phyloP scores from a whole-genome alignment of 2,329 filamentous ascomycete genomes.

The Fusarium circinatum region DNA sequence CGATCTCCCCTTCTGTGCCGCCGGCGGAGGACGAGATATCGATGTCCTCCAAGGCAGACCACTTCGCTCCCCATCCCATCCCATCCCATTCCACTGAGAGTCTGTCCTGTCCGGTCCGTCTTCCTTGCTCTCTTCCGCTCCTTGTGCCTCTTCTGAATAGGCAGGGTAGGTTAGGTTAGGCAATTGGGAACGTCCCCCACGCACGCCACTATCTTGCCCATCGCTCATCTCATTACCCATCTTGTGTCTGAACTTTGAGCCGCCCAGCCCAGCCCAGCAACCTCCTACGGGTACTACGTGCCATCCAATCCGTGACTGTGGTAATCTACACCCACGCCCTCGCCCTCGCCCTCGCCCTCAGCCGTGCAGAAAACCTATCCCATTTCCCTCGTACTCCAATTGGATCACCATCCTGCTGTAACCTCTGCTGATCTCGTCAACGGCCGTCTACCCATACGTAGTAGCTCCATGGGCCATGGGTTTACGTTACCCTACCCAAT shows the following conservation, averaged over 20 bases:
- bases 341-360: constrained; percentile 38
- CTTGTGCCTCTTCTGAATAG: constrained; percentile 23
- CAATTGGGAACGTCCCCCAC: constrained; percentile 31
- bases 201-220: constrained; percentile 40
- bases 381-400: constrained; percentile 11
- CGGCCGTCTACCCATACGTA: constrained; percentile 26
- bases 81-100: constrained; percentile 1
- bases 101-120: constrained; percentile 27
- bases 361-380: constrained; percentile 5
- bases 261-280: constrained; percentile 5
- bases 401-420: constrained; percentile 20
- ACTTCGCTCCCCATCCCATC: constrained; percentile 27
- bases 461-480: constrained; percentile 29
- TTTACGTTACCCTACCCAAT: constrained; percentile 19
- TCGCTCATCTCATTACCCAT: constrained; percentile 22
- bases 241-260: constrained; percentile 30
- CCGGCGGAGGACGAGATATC: constrained; percentile 2
- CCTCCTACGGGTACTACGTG: background rate
- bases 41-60: constrained; percentile 25
- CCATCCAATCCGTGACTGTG: constrained; percentile 23
- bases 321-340: constrained; percentile 34
- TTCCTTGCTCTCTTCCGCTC: constrained; percentile 27
- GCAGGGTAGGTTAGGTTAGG: background rate
- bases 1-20: constrained; percentile 2
- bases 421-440: constrained; percentile 40